A percentile compares a stretch with the other conserved stretches of the same genome.
Evolutionary conservation across 1,284 basidiomycete genomes (phyloP).

Genomic region (Rhodotorula mucilaginosa): DNA sequence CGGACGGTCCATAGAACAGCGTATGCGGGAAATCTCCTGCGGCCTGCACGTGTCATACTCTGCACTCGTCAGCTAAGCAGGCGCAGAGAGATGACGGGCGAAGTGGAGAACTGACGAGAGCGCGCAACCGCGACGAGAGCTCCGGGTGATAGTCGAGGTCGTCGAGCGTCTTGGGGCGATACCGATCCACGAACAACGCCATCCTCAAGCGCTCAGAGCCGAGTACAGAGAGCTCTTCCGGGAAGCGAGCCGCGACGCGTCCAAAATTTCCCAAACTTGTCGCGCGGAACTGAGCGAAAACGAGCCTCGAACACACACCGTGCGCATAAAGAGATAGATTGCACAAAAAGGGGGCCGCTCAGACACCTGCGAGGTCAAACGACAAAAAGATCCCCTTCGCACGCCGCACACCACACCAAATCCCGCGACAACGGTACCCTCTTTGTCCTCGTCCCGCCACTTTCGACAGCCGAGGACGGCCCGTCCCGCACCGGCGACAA

Average conservation of each 20-base stretch:
- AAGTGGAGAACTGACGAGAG: conserved; percentile 60
- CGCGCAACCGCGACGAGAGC: conserved; percentile 74
- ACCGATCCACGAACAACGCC: conserved; percentile 56
- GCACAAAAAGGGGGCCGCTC: background rate
- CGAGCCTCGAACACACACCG: background rate
- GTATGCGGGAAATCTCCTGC: conserved; percentile 85
- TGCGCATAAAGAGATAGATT: background rate
- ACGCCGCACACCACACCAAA: conserved; percentile 38
- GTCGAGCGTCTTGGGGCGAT: conserved; percentile 78
- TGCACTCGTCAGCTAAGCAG: background rate
- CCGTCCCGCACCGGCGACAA: background rate
- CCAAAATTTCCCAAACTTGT: background rate
- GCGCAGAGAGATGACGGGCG: background rate
- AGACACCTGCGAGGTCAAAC: background rate
- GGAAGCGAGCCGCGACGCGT: conserved; percentile 1
- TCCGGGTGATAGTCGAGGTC: conserved; percentile 84
- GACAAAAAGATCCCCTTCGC: conserved; percentile 22
- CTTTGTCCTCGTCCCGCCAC: conserved; percentile 6
- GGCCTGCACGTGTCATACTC: conserved; percentile 14
- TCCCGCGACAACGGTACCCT: conserved; percentile 39
- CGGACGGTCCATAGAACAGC: conserved; percentile 95
- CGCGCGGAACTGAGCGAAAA: background rate
- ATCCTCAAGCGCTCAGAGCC: background rate
- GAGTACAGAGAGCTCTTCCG: background rate
- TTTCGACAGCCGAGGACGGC: background rate